A percentile compares a stretch with the other conserved stretches of the same genome.
Evolutionary conservation across 2,329 filamentous ascomycete genomes (phyloP).

Genomic region (Botrytis pseudocinerea): DNA sequence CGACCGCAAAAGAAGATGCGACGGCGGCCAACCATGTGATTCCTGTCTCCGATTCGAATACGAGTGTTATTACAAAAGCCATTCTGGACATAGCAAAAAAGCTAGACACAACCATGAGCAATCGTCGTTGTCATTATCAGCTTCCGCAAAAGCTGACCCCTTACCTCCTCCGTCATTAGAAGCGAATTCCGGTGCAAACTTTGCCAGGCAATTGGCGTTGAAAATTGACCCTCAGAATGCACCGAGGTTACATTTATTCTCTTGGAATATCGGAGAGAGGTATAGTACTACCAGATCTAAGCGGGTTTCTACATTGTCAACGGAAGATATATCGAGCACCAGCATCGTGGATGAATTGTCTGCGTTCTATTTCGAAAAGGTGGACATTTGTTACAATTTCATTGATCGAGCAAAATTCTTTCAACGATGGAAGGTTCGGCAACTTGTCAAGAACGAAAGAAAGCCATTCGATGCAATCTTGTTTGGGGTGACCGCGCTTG

Average conservation of each 20-base stretch:
- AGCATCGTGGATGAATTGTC: slow-evolving; percentile 28
- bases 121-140: neutral
- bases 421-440: slow-evolving; percentile 11
- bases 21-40: slow-evolving; percentile 17
- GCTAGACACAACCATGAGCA: neutral
- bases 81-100: neutral
- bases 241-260: slow-evolving; percentile 43
- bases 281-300: no score
- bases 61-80: neutral
- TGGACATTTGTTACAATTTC: slow-evolving; percentile 18
- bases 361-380: slow-evolving; percentile 32
- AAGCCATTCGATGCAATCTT: slow-evolving; percentile 42
- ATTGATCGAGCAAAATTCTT: slow-evolving; percentile 15
- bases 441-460: slow-evolving; percentile 27
- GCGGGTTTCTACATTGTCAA: neutral
- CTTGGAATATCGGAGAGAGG: slow-evolving; percentile 42
- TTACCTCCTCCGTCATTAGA: slow-evolving; percentile 1
- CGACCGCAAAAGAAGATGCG: slow-evolving; percentile 19
- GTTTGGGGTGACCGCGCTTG: slow-evolving; percentile 40
- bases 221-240: slow-evolving; percentile 31
- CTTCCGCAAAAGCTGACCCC: neutral
- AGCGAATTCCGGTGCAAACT: slow-evolving; percentile 7
- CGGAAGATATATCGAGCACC: neutral
- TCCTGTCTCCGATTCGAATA: slow-evolving; percentile 9
- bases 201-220: neutral